A percentile compares a stretch with the other conserved stretches of the same genome.
These are phyloP conservation scores for Silybum marianum DNA, from an alignment of 129 eudicot genomes.

Conservation along the genomic window DNA sequence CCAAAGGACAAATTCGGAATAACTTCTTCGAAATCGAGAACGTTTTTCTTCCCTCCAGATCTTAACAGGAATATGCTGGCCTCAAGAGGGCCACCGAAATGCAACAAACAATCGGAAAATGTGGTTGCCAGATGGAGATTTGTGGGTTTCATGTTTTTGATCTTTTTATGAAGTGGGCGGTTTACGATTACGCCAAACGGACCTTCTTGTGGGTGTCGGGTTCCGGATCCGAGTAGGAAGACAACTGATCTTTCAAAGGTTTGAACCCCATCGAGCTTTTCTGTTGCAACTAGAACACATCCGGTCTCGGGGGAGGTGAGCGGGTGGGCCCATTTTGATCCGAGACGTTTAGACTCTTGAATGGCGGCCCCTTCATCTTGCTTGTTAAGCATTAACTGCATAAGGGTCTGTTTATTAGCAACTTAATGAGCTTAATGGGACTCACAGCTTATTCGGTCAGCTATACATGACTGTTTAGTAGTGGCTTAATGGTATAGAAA, in stretches of 20 bases:
- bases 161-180: slow-evolving; percentile 74
- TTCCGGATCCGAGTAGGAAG: slow-evolving; percentile 81
- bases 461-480: no score
- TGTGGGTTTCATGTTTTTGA: slow-evolving; percentile 82
- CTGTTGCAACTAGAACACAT: slow-evolving; percentile 91
- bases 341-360: slow-evolving; percentile 57
- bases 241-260: slow-evolving; percentile 87
- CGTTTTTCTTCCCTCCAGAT: slow-evolving; percentile 39
- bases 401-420: no score
- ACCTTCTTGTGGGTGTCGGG: slow-evolving; percentile 75
- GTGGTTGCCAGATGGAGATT: slow-evolving; percentile 77
- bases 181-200: slow-evolving; percentile 86
- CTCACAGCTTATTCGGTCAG: no score
- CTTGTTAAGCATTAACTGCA: slow-evolving; percentile 51
- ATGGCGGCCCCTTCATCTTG: slow-evolving; percentile 42
- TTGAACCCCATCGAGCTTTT: slow-evolving; percentile 81
- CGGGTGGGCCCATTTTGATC: slow-evolving; percentile 95
- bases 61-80: slow-evolving; percentile 75
- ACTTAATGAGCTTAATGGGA: no score
- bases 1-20: slow-evolving; percentile 71
- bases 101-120: slow-evolving; percentile 78
- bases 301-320: slow-evolving; percentile 84
- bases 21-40: slow-evolving; percentile 70
- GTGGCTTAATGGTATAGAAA: no score
- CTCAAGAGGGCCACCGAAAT: slow-evolving; percentile 91